phyloP scores from a whole-genome alignment of 1,284 basidiomycete genomes.

The Tilletia setariae region DNA sequence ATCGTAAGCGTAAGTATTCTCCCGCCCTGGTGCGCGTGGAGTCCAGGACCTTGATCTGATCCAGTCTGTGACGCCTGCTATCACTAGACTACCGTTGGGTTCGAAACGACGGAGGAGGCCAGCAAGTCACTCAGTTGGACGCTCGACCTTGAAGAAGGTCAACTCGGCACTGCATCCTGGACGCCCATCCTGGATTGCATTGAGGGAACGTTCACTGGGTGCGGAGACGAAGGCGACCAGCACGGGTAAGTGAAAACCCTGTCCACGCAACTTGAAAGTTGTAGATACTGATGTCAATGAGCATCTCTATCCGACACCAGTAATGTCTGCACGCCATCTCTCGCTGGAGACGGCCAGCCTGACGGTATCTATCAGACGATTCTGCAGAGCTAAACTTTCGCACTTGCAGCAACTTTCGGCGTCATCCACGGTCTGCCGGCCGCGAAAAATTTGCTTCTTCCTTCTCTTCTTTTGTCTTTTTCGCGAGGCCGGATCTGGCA shows the following conservation, averaged over 20 bases:
- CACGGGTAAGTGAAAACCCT: background rate
- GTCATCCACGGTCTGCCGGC: too few relatives aligned
- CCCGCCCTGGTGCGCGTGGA: too few relatives aligned
- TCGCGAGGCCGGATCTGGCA: too few relatives aligned
- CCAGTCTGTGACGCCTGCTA: too few relatives aligned
- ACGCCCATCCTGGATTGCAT: background rate
- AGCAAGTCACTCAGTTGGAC: background rate
- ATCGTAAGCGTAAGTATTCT: too few relatives aligned
- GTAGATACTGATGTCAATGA: background rate
- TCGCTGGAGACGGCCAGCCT: background rate
- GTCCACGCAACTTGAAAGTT: background rate
- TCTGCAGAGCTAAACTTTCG: background rate
- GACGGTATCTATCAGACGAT: background rate
- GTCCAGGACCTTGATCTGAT: too few relatives aligned
- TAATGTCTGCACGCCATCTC: background rate
- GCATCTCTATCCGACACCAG: background rate
- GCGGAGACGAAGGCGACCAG: constrained; percentile 3
- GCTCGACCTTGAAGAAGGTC: background rate
- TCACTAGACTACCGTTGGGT: background rate
- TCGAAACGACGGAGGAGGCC: constrained; percentile 7
- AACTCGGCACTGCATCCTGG: background rate
- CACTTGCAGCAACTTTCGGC: too few relatives aligned
- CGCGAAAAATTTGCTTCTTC: too few relatives aligned
- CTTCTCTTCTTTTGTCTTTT: too few relatives aligned
- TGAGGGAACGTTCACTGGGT: background rate